Base-by-base conservation (phyloP, 2,329 filamentous ascomycete species). In the Scedosporium minutisporum region DNA sequence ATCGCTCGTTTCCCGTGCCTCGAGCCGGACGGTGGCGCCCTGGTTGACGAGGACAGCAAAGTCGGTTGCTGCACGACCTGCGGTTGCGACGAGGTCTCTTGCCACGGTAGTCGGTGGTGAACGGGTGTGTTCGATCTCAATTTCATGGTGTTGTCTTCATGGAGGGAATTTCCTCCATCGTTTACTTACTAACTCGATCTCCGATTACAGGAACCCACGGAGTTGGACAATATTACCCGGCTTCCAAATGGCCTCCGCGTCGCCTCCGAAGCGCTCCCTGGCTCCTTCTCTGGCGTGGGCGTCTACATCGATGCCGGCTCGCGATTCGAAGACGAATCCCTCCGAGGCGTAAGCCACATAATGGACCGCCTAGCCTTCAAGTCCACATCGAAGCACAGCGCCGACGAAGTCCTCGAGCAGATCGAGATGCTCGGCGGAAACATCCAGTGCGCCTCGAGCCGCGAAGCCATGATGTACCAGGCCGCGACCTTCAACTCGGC, bases 381-480 rank as follows among this genome's bases (percentile, higher is more conserved):
- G 73, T 88, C 86, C 4, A 97, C 95, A 0, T 82, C 82, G 41
- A 78, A 80, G 42, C 86, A 87, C 65, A 85, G 85, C 0, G 86
- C 87, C 63, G 93, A 97, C 75, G 81, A 92, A 68, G 95, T 97
- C 87, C 80, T 96, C 21, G 91, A 96, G 74, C 82, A 87, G 41
- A 83, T 97, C 41, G 95, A 97, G 76, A 88, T 87, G 0, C 80
- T 99, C 3, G 95, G 95, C 42, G 95, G 95, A 38, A 97, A 97
- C 73, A 93, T 99, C 64, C 93, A 97, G 77, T 99, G 95, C 77
- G 93, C 93, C 10, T 97, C 93, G 1, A 96, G 92, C 1, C 84
- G 95, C 67, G 95, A 99, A 76, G 91, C 91, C 63, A 85, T 99
- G 77, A 99, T 99, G 95, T 99, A 99, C 79, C 95, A 99, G 76